These are phyloP conservation scores for Aquilaria yunnanensis DNA, from an alignment of 345 rosid genomes.

Conservation along the genomic window DNA sequence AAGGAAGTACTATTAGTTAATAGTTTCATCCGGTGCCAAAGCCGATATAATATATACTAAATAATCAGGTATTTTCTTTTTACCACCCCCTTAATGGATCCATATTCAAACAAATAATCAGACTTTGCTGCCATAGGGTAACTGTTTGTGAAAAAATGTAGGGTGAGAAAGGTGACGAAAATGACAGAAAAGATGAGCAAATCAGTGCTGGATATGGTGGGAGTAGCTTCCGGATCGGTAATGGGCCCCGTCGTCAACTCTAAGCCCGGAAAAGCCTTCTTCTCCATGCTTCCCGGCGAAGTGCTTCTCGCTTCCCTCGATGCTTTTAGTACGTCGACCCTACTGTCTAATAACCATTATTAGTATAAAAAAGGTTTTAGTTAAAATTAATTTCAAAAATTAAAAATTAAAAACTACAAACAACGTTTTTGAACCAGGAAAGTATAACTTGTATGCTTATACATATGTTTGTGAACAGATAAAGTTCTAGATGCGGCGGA, in stretches of 20 bases:
- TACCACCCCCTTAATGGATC: too few relatives aligned
- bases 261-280: conserved; percentile 65
- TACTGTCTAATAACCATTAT: too few relatives aligned
- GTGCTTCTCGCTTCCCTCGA: conserved; percentile 86
- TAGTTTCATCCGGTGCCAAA: too few relatives aligned
- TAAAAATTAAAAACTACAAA: too few relatives aligned
- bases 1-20: too few relatives aligned
- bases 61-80: too few relatives aligned
- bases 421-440: too few relatives aligned
- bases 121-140: background rate
- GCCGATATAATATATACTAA: too few relatives aligned
- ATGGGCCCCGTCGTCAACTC: conserved; percentile 71
- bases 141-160: conserved; percentile 10
- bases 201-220: conserved; percentile 59
- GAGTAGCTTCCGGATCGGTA: conserved; percentile 54
- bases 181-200: conserved; percentile 85
- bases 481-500: conserved; percentile 80
- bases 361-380: too few relatives aligned
- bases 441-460: background rate
- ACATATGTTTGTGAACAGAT: conserved; percentile 27
- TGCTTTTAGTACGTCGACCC: conserved; percentile 64
- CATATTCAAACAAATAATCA: too few relatives aligned
- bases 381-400: too few relatives aligned
- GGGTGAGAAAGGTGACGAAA: conserved; percentile 63
- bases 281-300: conserved; percentile 80